A percentile compares a stretch with the other conserved stretches of the same genome.
phyloP scores from a whole-genome alignment of 2,329 filamentous ascomycete species.

The Lachnellula subtilissima region DNA sequence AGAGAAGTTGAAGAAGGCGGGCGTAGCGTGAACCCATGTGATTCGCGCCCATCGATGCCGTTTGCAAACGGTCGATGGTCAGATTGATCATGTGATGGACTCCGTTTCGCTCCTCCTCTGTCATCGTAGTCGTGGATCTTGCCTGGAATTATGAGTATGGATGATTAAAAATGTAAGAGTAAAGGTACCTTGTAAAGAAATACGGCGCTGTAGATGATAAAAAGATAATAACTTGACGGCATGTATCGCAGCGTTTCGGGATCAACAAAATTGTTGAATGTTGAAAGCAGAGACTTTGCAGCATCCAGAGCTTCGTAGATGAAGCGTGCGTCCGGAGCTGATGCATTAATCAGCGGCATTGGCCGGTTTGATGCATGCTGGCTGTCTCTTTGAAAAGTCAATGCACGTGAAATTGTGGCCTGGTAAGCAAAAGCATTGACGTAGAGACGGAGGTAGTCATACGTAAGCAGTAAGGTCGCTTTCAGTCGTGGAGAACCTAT shows the following conservation, averaged over 20 bases:
- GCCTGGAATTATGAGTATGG: conserved; percentile 8
- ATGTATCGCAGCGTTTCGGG: conserved; percentile 58
- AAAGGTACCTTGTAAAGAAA: conserved; percentile 60
- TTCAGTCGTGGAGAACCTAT: conserved; percentile 60
- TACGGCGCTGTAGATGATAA: conserved; percentile 57
- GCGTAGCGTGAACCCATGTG: conserved; percentile 59
- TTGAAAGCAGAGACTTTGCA: conserved; percentile 56
- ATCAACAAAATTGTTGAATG: conserved; percentile 55
- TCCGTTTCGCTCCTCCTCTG: conserved; percentile 31
- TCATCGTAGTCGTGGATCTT: conserved; percentile 26
- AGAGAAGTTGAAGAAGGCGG: conserved; percentile 54
- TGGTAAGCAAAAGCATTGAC: conserved; percentile 74
- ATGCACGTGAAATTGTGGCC: conserved; percentile 54
- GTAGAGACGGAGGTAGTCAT: conserved; percentile 68
- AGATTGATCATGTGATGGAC: conserved; percentile 54
- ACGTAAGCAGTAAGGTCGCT: conserved; percentile 62
- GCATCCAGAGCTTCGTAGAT: conserved; percentile 63
- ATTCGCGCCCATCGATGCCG: conserved; percentile 52
- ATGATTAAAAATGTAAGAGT: conserved; percentile 48
- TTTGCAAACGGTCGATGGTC: conserved; percentile 55
- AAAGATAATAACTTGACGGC: conserved; percentile 60
- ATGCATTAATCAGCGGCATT: conserved; percentile 35
- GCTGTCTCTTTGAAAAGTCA: conserved; percentile 25
- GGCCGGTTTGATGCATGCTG: conserved; percentile 37
- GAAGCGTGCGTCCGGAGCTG: conserved; percentile 60